Evolutionary conservation across 345 rosid species (phyloP), one percentile per base, ranked within the genome.

Genomic region (Eucalyptus melliodora): DNA sequence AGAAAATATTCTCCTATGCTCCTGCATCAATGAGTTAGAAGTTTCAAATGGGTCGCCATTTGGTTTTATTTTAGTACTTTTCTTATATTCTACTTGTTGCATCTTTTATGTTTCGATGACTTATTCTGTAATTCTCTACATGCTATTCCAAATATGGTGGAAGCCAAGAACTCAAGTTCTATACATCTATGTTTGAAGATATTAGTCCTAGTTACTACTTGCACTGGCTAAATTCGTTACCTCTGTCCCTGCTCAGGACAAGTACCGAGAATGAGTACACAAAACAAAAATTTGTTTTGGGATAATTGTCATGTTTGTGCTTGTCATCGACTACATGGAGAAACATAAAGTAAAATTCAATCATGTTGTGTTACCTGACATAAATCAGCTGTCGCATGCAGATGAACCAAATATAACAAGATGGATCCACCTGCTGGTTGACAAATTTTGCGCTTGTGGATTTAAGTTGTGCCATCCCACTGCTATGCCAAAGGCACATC

Each of bases 361-460:
- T 14, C n/a, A 37, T 56, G 82, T 50, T 12, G 9, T 67, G 82
- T 30, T 30, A 24, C 86, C 27, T 90, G 95, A 97, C 94, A 91
- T 56, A 89, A 89, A 96, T 90, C 88, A 92, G 93, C 83, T 91
- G 91, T 16, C 94, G 92, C 47, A 90, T 91, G 88, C 97, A 96
- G 88, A 92, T 89, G 90, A 95, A 96, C 95, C 92, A 93, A 87
- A 95, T 89, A 59, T 94, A 92, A 87, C 98, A 95, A 67, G 93
- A 93, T 82, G 51, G 90, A 87, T 95, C 95, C 2, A 88, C 94
- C 30, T 91, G 91, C 56, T 89, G 93, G 69, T 88, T 90, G 62
- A 95, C 94, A 88, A 92, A 94, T 87, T 90, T 93, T 44, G 97
- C 94, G 85, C 94, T 96, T 86, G 87, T 90, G 87, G 98, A 96